Evolutionary conservation across 1,139 yeast genomes (phyloP), one percentile per base, ranked within the genome.

Genomic region (Hanseniaspora sp.): DNA sequence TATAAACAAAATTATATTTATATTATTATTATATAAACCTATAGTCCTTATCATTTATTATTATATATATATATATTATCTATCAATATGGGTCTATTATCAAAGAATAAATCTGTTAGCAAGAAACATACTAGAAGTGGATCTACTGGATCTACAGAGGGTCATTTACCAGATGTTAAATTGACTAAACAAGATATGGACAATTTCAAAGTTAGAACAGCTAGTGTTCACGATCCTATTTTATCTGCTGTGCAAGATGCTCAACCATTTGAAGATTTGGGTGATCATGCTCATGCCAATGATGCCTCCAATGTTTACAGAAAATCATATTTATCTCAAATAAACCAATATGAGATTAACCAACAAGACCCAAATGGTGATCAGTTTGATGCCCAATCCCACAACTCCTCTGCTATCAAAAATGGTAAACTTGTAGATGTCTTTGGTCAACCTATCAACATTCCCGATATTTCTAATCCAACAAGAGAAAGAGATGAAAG

Each of bases 401-500:
- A 67, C 51, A 58, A 68, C 28, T 54, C 56, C 13, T 54, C 47
- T n/a, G 54, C 54, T 11, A 51, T 51, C 37, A 51, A 51, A 35
- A 62, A 67, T 47, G 76, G 77, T 34, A 68, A 82, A 63, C 57
- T 63, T 17, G 80, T 79, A 61, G 98, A 92, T 67, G 80, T 86
- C 46, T 90, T 88, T 69, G 98, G 98, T 31, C 77, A 79, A 58
- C 77, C 80, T 7, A 90, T 92, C 62, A 63, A 65, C 5, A 78
- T 77, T 59, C 86, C 95, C 5, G 98, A 92, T 67, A 75, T 83
- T 62, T 86, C 95, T 31, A 92, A 92, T 66, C 98, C 98, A 23
- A 83, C 96, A 13, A 78, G 98, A 64, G 71, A 85, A 17, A 78
- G 97, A 66, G 88, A 88, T 68, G 98, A 92, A 71, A 79, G 98